Percentiles rank a stretch among this genome's conserved stretches.
Conservation (phyloP, 1,284 basidiomycete genomes). For the Cystobasidium sp. region DNA sequence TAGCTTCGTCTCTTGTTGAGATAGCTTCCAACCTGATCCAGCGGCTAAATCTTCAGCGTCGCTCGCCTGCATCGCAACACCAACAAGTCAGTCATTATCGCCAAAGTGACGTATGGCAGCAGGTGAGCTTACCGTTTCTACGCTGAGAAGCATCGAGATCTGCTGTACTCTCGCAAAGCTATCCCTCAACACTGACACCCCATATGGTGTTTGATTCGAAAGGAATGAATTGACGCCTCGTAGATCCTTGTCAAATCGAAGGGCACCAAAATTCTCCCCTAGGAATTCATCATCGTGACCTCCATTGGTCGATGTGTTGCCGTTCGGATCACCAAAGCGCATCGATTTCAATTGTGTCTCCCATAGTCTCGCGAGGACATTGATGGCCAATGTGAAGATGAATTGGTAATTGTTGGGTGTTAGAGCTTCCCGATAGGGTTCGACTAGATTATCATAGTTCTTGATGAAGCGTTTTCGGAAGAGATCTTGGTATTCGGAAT, state of each 20-base stretch:
- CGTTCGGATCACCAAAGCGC: slow-evolving; percentile 77
- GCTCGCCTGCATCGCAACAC: not conserved
- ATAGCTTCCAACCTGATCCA: slow-evolving; percentile 39
- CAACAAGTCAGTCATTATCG: not conserved
- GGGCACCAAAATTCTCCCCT: slow-evolving; percentile 80
- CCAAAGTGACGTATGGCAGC: not conserved
- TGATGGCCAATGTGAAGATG: slow-evolving; percentile 81
- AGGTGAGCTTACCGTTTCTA: slow-evolving; percentile 70
- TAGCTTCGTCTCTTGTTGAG: slow-evolving; percentile 34
- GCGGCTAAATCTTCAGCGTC: slow-evolving; percentile 38
- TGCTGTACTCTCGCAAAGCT: slow-evolving; percentile 91
- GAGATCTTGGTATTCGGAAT: slow-evolving; percentile 81
- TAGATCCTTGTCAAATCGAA: slow-evolving; percentile 92
- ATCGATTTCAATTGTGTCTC: slow-evolving; percentile 81
- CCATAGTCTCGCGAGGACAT: slow-evolving; percentile 88
- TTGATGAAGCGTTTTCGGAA: slow-evolving; percentile 84
- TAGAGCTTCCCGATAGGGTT: slow-evolving; percentile 82
- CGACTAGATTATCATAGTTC: slow-evolving; percentile 79
- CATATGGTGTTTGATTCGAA: slow-evolving; percentile 80
- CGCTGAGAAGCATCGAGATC: slow-evolving; percentile 86
- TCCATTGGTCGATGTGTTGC: slow-evolving; percentile 25
- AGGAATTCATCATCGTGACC: not conserved
- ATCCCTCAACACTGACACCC: slow-evolving; percentile 74
- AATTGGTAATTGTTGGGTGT: slow-evolving; percentile 84
- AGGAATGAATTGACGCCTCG: slow-evolving; percentile 81